These are phyloP conservation scores for Ophiostoma perfectum DNA, from an alignment of 2,329 filamentous ascomycete genomes.

Conservation along the genomic window DNA sequence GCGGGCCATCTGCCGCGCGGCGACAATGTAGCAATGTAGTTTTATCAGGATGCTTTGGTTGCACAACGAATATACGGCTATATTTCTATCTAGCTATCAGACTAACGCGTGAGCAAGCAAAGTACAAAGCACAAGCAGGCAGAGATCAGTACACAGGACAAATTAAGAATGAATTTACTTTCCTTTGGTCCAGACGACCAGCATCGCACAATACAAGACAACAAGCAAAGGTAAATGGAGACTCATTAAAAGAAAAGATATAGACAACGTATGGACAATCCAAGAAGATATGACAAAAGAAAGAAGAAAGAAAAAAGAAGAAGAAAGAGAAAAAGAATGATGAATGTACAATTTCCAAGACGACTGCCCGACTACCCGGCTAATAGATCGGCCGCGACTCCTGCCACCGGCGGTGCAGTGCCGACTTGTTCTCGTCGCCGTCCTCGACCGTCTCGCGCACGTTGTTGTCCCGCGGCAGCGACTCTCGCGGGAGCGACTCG, in stretches of 20 bases:
- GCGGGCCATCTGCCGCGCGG: background rate
- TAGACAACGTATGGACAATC: background rate
- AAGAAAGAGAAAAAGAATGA: background rate
- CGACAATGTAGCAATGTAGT: background rate
- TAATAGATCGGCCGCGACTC: slow-evolving; percentile 33
- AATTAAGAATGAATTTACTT: background rate
- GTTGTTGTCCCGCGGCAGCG: slow-evolving; percentile 28
- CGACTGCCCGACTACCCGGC: no score
- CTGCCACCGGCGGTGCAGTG: slow-evolving; percentile 37
- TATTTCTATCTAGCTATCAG: background rate
- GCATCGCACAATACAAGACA: background rate
- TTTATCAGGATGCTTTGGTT: no score
- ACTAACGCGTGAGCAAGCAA: background rate
- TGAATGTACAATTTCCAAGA: background rate
- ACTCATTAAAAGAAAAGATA: background rate
- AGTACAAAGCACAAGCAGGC: no score
- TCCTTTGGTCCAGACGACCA: background rate
- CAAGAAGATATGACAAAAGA: background rate
- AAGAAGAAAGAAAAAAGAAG: background rate
- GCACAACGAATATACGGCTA: background rate
- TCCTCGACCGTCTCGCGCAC: slow-evolving; percentile 34
- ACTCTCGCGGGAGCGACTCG: slow-evolving; percentile 4
- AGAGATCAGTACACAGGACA: no score
- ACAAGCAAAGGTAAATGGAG: background rate
- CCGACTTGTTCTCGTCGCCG: slow-evolving; percentile 27